Conservation (phyloP, 73 alveolate genomes). For the Tetrahymena elliotti region DNA sequence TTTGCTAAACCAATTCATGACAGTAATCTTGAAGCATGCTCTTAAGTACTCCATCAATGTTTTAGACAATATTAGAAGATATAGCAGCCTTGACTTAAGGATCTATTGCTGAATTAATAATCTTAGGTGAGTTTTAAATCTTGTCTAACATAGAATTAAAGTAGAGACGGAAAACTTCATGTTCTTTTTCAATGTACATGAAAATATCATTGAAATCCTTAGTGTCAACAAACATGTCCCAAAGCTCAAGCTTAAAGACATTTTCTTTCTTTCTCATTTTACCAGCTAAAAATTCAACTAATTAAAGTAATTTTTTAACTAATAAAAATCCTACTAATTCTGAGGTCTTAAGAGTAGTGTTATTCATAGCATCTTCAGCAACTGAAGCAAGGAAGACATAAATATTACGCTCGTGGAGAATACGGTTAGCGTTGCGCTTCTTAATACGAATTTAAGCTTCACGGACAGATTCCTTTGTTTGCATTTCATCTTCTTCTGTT, state of each 20-base stretch:
- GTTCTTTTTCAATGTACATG: slow-evolving; percentile 31
- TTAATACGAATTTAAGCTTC: slow-evolving; percentile 35
- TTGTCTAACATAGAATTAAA: slow-evolving; percentile 34
- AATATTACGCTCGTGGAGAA: slow-evolving; percentile 36
- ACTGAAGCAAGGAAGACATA: slow-evolving; percentile 44
- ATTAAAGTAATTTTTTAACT: slow-evolving; percentile 24
- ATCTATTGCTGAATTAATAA: neutral
- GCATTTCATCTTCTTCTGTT: slow-evolving; percentile 16
- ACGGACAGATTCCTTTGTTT: slow-evolving; percentile 24
- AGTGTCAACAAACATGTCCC: slow-evolving; percentile 32
- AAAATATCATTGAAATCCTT: slow-evolving; percentile 33
- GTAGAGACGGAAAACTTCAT: slow-evolving; percentile 28
- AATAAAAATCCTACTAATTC: slow-evolving; percentile 28
- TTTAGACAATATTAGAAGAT: neutral
- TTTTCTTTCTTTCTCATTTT: slow-evolving; percentile 21
- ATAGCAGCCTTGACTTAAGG: slow-evolving; percentile 11
- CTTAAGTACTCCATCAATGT: slow-evolving; percentile 6
- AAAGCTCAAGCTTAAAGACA: slow-evolving; percentile 22
- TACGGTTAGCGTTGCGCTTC: slow-evolving; percentile 40
- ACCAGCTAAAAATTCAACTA: slow-evolving; percentile 18
- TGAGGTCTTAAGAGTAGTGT: slow-evolving; percentile 8
- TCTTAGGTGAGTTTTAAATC: neutral
- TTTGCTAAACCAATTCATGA: neutral
- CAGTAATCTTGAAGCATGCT: slow-evolving; percentile 11
- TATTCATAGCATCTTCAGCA: slow-evolving; percentile 46